Conservation (phyloP, 345 rosid genomes). For the Psidium guajava region DNA sequence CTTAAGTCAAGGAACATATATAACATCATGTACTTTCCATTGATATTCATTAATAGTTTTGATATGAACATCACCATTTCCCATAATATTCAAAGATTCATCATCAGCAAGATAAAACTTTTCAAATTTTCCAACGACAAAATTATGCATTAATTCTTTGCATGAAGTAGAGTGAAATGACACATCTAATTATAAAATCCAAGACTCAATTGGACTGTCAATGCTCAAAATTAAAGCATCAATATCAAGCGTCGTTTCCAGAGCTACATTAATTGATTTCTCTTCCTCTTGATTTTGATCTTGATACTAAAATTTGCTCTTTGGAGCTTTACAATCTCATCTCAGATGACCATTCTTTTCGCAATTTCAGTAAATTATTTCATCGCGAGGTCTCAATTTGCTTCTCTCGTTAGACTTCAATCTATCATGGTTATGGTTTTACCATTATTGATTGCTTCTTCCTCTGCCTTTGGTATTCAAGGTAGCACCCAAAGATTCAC, state of each 20-base stretch:
- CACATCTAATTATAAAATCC: background rate
- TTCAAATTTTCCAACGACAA: background rate
- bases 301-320: background rate
- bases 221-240: background rate
- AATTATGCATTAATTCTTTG: background rate
- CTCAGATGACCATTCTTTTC: background rate
- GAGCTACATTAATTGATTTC: background rate
- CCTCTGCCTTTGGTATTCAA: background rate
- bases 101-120: background rate
- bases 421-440: background rate
- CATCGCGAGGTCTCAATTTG: background rate
- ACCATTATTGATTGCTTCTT: background rate
- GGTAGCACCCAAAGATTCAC: background rate
- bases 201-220: background rate
- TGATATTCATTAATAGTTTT: background rate
- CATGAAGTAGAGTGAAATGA: background rate
- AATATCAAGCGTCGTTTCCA: background rate
- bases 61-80: background rate
- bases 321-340: background rate
- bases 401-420: background rate
- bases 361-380: background rate
- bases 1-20: background rate
- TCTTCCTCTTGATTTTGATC: background rate
- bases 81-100: background rate
- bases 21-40: background rate